Base-by-base conservation (phyloP, 352 stramenopile species). In the Phytophthora macrochlamydospora region DNA sequence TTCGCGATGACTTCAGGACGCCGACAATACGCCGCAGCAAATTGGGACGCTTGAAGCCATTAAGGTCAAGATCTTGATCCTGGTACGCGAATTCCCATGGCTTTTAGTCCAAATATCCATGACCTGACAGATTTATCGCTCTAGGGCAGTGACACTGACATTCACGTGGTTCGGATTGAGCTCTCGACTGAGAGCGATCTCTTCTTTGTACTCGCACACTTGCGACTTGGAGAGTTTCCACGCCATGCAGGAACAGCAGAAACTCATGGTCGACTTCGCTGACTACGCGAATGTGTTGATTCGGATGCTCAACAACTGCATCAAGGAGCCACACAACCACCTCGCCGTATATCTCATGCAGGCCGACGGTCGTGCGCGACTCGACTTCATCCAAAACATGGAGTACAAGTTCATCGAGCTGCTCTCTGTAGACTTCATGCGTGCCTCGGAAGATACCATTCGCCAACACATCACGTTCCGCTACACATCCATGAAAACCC, bases 301-400 rank as follows among this genome's bases (percentile, higher is more conserved):
- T 52, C 85, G 92, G 28, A 98, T 98, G 92, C 89, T 98, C 30
- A 98, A 98, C 78, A 97, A 97, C 67, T 98, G 93, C 72, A 98
- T 98, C 71, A 96, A 97, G 61, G 93, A 98, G 67, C 93, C 94
- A 2, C 90, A 98, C 71, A 97, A 92, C 67, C 91, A 98, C 65
- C 69, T 98, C 45, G 92, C 93, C 29, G 91, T 98, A 14, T 98
- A 98, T 60, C 74, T 98, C 30, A 97, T 98, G 89, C 85, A 97
- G 54, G 83, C 85, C 1, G 93, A 98, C 51, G 87, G 89, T n/a
- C 88, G 90, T 50, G 91, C 91, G 14, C 83, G 93, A 2, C 77
- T 98, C 8, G 94, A 98, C 58, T 97, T 98, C 61, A 98, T 98
- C 62, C 91, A 97, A 75, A 98, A 98, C 66, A 98, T 98, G 94